Evolutionary conservation across 177 flowering plant species (phyloP).

Genomic region (Telopea speciosissima): DNA sequence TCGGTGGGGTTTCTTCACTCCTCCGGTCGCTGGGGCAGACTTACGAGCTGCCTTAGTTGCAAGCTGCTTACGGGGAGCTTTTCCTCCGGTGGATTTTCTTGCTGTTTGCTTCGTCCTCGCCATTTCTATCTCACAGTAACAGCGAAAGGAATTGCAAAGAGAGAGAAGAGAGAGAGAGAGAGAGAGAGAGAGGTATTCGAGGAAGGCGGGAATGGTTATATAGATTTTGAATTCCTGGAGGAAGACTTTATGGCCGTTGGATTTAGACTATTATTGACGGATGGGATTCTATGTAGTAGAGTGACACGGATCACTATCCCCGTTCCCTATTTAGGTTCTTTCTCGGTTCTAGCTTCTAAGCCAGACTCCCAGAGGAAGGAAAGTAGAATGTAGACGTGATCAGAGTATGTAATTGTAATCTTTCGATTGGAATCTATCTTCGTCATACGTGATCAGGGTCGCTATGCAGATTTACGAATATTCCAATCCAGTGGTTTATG

Average conservation of each 20-base stretch:
- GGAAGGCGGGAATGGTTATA: no score
- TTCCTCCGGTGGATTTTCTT: constrained; percentile 26
- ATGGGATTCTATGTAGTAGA: not conserved
- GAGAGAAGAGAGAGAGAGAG: constrained; percentile 1
- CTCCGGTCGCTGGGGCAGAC: constrained; percentile 30
- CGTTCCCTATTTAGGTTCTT: no score
- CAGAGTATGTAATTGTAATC: no score
- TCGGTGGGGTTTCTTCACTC: constrained; percentile 4
- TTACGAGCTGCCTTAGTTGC: constrained; percentile 28
- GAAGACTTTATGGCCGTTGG: not conserved
- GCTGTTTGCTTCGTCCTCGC: constrained; percentile 28
- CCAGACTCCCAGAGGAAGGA: no score
- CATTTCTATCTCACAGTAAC: not conserved
- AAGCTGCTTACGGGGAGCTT: constrained; percentile 28
- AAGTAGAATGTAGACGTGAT: no score
- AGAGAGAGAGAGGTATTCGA: not conserved
- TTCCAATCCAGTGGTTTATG: no score
- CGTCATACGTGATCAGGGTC: no score
- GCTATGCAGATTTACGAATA: no score
- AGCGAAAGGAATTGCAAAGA: not conserved
- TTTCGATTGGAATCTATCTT: no score
- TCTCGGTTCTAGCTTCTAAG: no score
- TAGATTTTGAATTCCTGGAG: not conserved
- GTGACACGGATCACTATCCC: constrained; percentile 6
- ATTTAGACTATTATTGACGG: not conserved